Evolutionary conservation across 106 monocot species (phyloP), one percentile per base, ranked within the genome.

Genomic region (Dendrobium nobile): DNA sequence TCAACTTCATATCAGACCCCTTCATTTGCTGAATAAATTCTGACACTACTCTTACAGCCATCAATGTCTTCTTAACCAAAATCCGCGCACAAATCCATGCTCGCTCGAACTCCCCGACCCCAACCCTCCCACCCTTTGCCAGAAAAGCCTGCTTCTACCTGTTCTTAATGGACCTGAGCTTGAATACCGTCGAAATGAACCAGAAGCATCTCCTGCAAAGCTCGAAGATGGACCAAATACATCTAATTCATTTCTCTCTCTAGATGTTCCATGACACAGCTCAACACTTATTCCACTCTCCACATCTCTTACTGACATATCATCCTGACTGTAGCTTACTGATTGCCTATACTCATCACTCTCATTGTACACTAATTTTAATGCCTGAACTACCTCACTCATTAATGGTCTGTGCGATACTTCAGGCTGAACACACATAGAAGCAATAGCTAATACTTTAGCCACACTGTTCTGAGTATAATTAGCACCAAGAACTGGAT

Each of bases 321-420:
- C 86, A 17, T 79, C 58, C 26, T n/a, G 82, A 44, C 77, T 89
- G 68, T 31, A 73, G 45, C 33, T 79, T 51, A 9, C 76, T 3
- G 65, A 64, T 61, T 11, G 74, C 40, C 58, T 58, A 19, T 44
- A 45, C 31, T 80, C 84, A 16, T 65, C 67, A 15, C 78, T 87
- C 77, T 90, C 89, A 42, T 81, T 75, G 54, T 41, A 85, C 0
- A 90, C 89, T 80, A 90, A 41, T 48, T 83, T 90, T 58, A 90
- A 80, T 19, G 89, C 89, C 78, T 90, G 89, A 43, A 87, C 89
- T n/a, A 90, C 86, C 64, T 90, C 89, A 22, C 89, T 85, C 87
- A 90, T 90, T 59, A 85, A 87, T 51, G 89, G 89, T 2, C 89
- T 75, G 48, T 87, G 87, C 58, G 87, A 83, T 13, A 90, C 89